Evolutionary conservation across 176 grass and related monocot species (phyloP).

Genomic region (Puccinellia tenuiflora): DNA sequence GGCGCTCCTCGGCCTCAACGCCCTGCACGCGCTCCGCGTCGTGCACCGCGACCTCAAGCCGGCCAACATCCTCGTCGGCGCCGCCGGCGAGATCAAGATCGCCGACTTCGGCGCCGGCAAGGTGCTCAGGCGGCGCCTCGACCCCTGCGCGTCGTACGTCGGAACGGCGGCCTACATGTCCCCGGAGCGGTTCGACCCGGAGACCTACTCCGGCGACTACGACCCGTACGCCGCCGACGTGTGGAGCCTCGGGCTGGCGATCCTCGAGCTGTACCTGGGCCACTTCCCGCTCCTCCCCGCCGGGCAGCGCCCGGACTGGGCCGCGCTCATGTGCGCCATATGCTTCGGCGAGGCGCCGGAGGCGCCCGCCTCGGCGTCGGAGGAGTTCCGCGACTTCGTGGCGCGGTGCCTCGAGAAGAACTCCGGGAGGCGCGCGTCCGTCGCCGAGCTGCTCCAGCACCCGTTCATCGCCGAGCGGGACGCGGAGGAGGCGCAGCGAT

Average conservation of each 20-base stretch:
- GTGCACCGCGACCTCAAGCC: slow-evolving; percentile 93
- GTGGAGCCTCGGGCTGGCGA: slow-evolving; percentile 68
- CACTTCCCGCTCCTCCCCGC: slow-evolving; percentile 84
- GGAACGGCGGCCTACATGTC: slow-evolving; percentile 92
- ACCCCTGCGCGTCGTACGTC: slow-evolving; percentile 81
- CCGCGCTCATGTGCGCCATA: slow-evolving; percentile 86
- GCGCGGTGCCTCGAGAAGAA: slow-evolving; percentile 83
- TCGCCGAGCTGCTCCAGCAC: slow-evolving; percentile 66
- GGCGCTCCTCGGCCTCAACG: slow-evolving; percentile 46
- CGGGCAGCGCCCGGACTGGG: slow-evolving; percentile 78
- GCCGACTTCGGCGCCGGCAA: slow-evolving; percentile 80
- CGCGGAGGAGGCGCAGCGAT: slow-evolving; percentile 27
- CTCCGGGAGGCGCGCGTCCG: slow-evolving; percentile 51
- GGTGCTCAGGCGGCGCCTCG: slow-evolving; percentile 55
- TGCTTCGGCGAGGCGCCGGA: slow-evolving; percentile 71
- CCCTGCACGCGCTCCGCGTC: slow-evolving; percentile 59
- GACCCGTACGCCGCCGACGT: slow-evolving; percentile 91
- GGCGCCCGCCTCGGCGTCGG: slow-evolving; percentile 46
- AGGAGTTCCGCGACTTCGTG: slow-evolving; percentile 72
- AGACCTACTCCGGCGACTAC: slow-evolving; percentile 67
- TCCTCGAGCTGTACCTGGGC: slow-evolving; percentile 72
- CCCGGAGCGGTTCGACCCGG: slow-evolving; percentile 80
- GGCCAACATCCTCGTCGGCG: slow-evolving; percentile 59
- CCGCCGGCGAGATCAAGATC: slow-evolving; percentile 69
- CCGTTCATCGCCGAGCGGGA: slow-evolving; percentile 59